Base-by-base conservation (phyloP, 225 moss, liverwort and hornwort genomes). In the Climacium dendroides region DNA sequence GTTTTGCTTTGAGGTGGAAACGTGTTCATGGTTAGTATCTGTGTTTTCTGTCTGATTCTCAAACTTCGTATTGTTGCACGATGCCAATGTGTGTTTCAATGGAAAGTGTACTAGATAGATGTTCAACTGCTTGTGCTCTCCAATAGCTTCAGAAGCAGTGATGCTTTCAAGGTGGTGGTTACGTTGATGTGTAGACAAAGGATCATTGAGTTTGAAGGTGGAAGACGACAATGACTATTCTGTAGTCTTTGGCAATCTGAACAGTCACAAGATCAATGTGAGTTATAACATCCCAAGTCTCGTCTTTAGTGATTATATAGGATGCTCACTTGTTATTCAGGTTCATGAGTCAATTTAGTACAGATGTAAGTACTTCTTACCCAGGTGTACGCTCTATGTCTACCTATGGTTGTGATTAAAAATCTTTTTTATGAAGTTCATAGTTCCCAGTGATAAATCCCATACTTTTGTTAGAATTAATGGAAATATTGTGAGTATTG, bases 241-340 rank as follows among this genome's bases (percentile, higher is more conserved):
- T 75, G 70, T 94, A 74, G 94, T 89, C 35, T 87, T 94, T 57
- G 94, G 93, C 73, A 94, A 94, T 85, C 77, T 94, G 81, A 91
- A 94, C 74, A 84, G 74, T 86, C 91, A 69, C 70, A 79, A 86
- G 74, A 87, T 91, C 55, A 89, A 65, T 73, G 92, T 94, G 85
- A 78, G 89, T 88, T 19, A 45, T 69, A 60, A n/a, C 17, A 65
- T 55, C 19, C 62, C 70, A 35, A 60, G 47, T 82, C 48, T 79
- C 57, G 52, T 55, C 77, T 57, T 50, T 13, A 35, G 72, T 59
- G 32, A 35, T 72, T 37, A 28, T 60, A 10, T 43, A 35, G 64
- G 75, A 54, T 39, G 37, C 32, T 69, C 43, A 61, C 17, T 63
- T 82, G 50, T 80, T 87, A 39, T 55, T 71, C 66, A 43, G 74